phyloP scores from a whole-genome alignment of 768 basidiomycete genomes.

The Collybia sordida region DNA sequence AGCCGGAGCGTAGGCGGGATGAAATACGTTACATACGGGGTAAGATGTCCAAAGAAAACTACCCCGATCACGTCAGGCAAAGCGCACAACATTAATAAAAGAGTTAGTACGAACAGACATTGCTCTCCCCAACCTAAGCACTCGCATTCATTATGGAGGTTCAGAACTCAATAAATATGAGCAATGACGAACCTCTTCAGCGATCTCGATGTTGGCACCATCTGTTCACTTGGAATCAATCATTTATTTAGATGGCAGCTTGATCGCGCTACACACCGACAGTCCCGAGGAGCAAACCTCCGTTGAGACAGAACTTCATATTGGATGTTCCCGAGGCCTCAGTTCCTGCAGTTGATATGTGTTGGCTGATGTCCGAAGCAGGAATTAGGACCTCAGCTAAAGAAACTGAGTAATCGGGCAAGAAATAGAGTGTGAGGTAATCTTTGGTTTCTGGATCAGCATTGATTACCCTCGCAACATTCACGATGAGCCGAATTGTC shows the following conservation, averaged over 20 bases:
- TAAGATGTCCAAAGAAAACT: slow-evolving; percentile 92
- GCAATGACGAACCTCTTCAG: slow-evolving; percentile 61
- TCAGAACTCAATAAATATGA: background rate
- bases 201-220: slow-evolving; percentile 96
- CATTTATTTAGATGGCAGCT: background rate
- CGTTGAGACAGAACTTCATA: slow-evolving; percentile 91
- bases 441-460: slow-evolving; percentile 86
- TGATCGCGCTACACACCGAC: slow-evolving; percentile 44
- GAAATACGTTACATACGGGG: slow-evolving; percentile 43
- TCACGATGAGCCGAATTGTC: slow-evolving; percentile 93
- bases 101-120: slow-evolving; percentile 70
- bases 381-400: slow-evolving; percentile 83
- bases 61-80: background rate
- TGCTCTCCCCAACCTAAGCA: slow-evolving; percentile 71
- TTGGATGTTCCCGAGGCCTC: slow-evolving; percentile 84
- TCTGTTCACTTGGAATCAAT: slow-evolving; percentile 38
- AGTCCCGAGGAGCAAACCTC: slow-evolving; percentile 85
- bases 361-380: slow-evolving; percentile 93
- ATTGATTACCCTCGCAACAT: slow-evolving; percentile 79
- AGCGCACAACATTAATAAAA: background rate
- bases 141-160: background rate
- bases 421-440: slow-evolving; percentile 87
- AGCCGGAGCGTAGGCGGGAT: background rate
- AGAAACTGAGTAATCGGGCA: slow-evolving; percentile 93
- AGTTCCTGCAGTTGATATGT: slow-evolving; percentile 97